These are phyloP conservation scores for Flaveria linearis DNA, from an alignment of 129 eudicot genomes.

Conservation along the genomic window DNA sequence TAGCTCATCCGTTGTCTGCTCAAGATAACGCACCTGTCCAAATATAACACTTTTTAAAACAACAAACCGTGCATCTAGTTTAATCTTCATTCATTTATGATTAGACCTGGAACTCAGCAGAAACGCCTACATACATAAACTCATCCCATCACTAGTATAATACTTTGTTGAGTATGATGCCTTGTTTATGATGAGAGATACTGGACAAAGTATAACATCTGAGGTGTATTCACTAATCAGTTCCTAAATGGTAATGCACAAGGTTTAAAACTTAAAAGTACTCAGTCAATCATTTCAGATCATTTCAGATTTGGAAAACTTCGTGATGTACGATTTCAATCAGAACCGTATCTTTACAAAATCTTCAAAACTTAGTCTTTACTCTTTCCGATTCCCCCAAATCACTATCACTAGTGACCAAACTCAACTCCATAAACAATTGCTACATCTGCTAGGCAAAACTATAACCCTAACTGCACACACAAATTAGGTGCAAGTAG, in stretches of 20 bases:
- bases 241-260: neutral
- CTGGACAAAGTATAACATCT: neutral
- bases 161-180: neutral
- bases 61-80: neutral
- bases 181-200: neutral
- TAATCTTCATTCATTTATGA: neutral
- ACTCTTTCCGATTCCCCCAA: conserved; percentile 22
- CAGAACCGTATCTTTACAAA: neutral
- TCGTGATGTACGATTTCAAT: neutral
- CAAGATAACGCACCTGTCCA: conserved; percentile 68
- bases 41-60: conserved; percentile 2
- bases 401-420: conserved; percentile 19
- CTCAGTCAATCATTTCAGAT: conserved; percentile 1
- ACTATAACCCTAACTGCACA: conserved; percentile 6
- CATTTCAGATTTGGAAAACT: conserved; percentile 18
- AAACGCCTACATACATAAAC: neutral
- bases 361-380: neutral
- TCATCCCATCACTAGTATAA: neutral
- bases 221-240: neutral
- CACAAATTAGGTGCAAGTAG: neutral
- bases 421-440: conserved; percentile 17
- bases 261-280: neutral
- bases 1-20: conserved; percentile 80
- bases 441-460: neutral
- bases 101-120: neutral